Evolutionary conservation across 345 rosid species (phyloP).

Genomic region (Salix suchowensis): DNA sequence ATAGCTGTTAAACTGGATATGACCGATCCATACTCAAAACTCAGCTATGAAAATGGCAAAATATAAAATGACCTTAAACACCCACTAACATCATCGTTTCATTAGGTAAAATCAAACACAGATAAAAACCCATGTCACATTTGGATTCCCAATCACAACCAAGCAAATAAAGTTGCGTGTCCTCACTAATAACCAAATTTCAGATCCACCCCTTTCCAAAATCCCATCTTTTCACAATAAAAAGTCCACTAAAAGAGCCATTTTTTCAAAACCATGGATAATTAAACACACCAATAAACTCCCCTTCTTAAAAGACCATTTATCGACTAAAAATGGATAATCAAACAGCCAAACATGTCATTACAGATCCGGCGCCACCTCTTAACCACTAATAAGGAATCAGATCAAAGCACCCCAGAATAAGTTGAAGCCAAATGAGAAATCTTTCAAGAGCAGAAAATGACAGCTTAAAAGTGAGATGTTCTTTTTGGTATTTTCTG

Average conservation of each 20-base stretch:
- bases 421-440: neutral
- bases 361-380: slow-evolving; percentile 41
- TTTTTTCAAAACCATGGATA: neutral
- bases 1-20: neutral
- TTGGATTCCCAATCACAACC: neutral
- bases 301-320: neutral
- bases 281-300: neutral
- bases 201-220: neutral
- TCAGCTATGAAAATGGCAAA: neutral
- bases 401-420: neutral
- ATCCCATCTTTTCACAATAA: neutral
- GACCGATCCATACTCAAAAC: neutral
- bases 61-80: neutral
- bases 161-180: neutral
- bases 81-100: neutral
- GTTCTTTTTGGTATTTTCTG: slow-evolving; percentile 39
- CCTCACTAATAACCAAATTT: neutral
- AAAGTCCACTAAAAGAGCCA: neutral
- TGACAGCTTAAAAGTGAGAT: slow-evolving; percentile 40
- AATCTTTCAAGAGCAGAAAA: slow-evolving; percentile 21
- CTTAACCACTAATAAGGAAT: slow-evolving; percentile 20
- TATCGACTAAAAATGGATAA: neutral
- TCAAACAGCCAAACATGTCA: neutral
- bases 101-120: neutral
- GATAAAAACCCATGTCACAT: neutral